A percentile compares a stretch with the other conserved stretches of the same genome.
Evolutionary conservation across 164 flowering plant genomes (phyloP).

Genomic region (Sedum album): DNA sequence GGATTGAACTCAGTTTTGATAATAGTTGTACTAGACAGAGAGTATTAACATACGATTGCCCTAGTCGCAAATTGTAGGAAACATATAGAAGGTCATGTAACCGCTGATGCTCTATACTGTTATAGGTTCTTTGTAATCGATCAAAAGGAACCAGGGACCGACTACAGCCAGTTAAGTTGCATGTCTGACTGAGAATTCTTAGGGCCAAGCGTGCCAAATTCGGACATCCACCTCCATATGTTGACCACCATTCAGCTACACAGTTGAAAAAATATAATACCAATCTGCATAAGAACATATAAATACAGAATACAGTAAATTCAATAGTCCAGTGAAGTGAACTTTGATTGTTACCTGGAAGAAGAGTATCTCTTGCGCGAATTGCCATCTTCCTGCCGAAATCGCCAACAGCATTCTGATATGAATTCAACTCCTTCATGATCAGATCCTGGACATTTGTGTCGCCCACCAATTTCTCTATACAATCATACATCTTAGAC

Average conservation of each 20-base stretch:
- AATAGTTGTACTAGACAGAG: not conserved
- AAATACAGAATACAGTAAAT: conserved; percentile 9
- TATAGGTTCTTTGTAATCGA: conserved; percentile 38
- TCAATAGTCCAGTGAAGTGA: not conserved
- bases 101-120: conserved; percentile 62
- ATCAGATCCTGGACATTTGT: conserved; percentile 61
- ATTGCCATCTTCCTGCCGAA: conserved; percentile 82
- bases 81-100: conserved; percentile 62
- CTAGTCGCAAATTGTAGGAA: conserved; percentile 51
- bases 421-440: conserved; percentile 58
- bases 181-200: conserved; percentile 70
- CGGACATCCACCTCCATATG: conserved; percentile 87
- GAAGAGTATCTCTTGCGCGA: not conserved
- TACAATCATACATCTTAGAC: conserved; percentile 68
- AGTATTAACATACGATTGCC: conserved; percentile 38
- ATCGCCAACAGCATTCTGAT: conserved; percentile 72
- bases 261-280: conserved; percentile 22
- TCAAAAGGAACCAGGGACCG: conserved; percentile 32
- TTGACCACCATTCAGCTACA: conserved; percentile 91
- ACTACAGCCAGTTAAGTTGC: conserved; percentile 37
- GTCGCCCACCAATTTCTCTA: conserved; percentile 80
- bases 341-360: conserved; percentile 8
- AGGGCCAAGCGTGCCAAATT: conserved; percentile 69
- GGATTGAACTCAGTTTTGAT: not conserved
- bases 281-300: conserved; percentile 53